These are phyloP conservation scores for Ajuga reptans DNA, from an alignment of 305 asterid genomes.

Conservation along the genomic window DNA sequence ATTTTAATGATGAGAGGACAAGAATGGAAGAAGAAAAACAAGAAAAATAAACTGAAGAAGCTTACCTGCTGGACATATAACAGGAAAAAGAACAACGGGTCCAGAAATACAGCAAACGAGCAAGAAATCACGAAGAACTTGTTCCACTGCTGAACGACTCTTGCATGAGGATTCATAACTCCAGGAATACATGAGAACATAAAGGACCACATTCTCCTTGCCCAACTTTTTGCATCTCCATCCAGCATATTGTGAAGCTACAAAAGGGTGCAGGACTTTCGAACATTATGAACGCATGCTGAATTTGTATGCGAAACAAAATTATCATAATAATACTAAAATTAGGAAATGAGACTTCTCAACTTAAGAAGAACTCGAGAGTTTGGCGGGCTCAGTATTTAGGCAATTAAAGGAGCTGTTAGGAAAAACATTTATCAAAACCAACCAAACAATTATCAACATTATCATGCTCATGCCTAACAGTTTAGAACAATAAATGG, in stretches of 20 bases:
- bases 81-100: conserved; percentile 74
- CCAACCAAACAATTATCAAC: neutral
- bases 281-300: conserved; percentile 8
- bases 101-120: conserved; percentile 63
- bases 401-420: neutral
- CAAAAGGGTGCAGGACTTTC: conserved; percentile 16
- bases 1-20: neutral
- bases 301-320: neutral
- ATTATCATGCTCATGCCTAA: neutral
- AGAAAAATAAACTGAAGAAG: conserved; percentile 1
- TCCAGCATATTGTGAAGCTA: conserved; percentile 62
- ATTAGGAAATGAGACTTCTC: neutral
- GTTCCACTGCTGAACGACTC: conserved; percentile 67
- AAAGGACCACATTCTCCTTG: conserved; percentile 43
- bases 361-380: neutral
- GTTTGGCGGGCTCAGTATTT: neutral
- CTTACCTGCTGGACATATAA: conserved; percentile 50
- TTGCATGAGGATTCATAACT: conserved; percentile 69
- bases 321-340: neutral
- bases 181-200: conserved; percentile 44
- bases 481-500: neutral
- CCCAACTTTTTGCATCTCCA: conserved; percentile 81
- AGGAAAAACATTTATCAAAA: neutral
- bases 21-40: neutral
- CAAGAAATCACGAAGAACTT: conserved; percentile 63